Base-by-base conservation (phyloP, 2,329 filamentous ascomycete genomes). In the Trichoderma sp. region DNA sequence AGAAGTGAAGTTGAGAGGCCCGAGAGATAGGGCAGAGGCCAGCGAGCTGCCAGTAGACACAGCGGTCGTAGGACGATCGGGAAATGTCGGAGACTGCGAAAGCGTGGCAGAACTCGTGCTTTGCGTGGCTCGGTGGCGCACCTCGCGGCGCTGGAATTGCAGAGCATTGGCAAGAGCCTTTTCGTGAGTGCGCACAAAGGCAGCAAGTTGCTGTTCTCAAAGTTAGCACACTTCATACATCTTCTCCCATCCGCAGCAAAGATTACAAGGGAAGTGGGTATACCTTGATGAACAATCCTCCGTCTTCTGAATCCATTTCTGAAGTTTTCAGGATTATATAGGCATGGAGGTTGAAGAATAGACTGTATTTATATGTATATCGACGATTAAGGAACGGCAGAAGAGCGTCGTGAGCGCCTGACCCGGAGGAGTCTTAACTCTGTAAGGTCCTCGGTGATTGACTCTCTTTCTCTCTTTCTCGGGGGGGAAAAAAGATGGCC, bases 111-210 rank as follows among this genome's bases (percentile, higher is more conserved):
- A 85, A 70, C 87, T 88, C 62, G 89, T 85, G 77, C 87, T 90
- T 75, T 90, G 88, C 14, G 91, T 89, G 68, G 88, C 82, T 73
- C 87, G 88, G 88, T 94, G 89, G 75, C 90, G 91, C 72, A 88
- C 84, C 76, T 92, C 90, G 75, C 92, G 89, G 79, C 91, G 91
- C 68, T 80, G 79, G 75, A 96, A 86, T 80, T 97, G 95, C 72
- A 97, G 85, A 75, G 95, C 95, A 83, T 98, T 98, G 78, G 96
- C 96, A 72, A 99, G 88, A 47, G 94, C 95, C 83, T 97, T 97
- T 82, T 99, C 96, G 84, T 99, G 94, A 68, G 94, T 97, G 72
- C 94, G 93, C 82, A 99, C 94, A 82, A 97, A 98, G 82, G 91
- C 91, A 78, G 95, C 94, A 79, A 99, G 87, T 86, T 97, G 96